Evolutionary conservation across 768 basidiomycete species (phyloP), one percentile per base, ranked within the genome.

Genomic region (Favolaschia claudopus): DNA sequence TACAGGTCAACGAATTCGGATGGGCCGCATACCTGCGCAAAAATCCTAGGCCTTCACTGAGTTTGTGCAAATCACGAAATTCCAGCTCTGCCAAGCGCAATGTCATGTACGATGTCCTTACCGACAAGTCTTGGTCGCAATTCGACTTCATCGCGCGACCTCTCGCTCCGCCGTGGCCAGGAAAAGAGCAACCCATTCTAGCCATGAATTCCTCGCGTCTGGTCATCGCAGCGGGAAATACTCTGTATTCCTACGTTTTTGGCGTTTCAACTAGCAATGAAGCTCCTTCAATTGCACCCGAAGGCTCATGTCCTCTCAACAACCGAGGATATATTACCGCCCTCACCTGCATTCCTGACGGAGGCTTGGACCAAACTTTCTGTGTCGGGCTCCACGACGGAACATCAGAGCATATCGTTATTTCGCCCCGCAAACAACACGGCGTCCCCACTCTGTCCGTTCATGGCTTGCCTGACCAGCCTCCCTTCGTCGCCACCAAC

Each of bases 1-100:
- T n/a, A 42, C n/a, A 91, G 89, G 81, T 91, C n/a, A 72, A 78
- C 38, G 77, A 82, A 39, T 85, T 80, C 65, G 89, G 88, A 8
- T 91, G 89, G 88, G 66, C 77, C 14, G 71, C 69, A 45, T 85
- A 85, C 67, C 70, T 85, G 28, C 79, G 78, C 32, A 65, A 64
- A 29, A 78, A 89, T 64, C 79, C 81, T 14, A 80, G 87, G 27
- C 82, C 80, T 7, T 87, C 89, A 9, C 72, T 74, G 63, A 85
- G 86, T 56, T 73, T 88, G 20, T 68, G 75, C 3, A 76, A 74
- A 29, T 73, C 82, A 2, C 75, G 82, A 24, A 63, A 69, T 1
- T 54, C 57, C 13, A 88, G 87, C 86, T 71, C 76, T 15, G 60
- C 82, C 15, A 72, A 74, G 37, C 70, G 59, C 2, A 77, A 78